Percentiles rank a stretch among this genome's conserved stretches.
These are phyloP conservation scores for Madurella fahalii DNA, from an alignment of 2,329 filamentous ascomycete species.

Conservation along the genomic window DNA sequence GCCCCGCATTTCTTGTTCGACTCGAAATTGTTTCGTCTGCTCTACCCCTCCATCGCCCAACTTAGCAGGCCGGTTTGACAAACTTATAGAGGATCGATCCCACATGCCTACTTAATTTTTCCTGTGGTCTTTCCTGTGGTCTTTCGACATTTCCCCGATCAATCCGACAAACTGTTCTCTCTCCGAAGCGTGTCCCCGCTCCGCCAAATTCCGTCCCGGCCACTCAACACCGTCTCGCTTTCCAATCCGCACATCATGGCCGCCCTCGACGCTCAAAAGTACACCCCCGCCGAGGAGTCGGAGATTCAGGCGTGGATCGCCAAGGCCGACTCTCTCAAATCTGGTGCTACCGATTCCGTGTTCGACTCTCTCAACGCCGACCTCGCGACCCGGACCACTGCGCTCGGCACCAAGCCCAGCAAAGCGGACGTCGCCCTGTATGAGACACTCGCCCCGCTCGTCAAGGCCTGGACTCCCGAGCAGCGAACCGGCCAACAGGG, in stretches of 20 bases:
- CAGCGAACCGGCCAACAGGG: slow-evolving; percentile 86
- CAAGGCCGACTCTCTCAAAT: slow-evolving; percentile 66
- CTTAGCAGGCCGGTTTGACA: not conserved
- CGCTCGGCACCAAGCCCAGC: slow-evolving; percentile 86
- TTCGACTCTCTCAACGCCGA: slow-evolving; percentile 80
- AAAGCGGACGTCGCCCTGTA: slow-evolving; percentile 83
- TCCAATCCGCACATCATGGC: slow-evolving; percentile 53
- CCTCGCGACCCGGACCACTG: slow-evolving; percentile 80
- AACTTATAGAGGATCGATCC: not conserved
- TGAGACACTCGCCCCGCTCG: slow-evolving; percentile 68
- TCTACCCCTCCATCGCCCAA: slow-evolving; percentile 15
- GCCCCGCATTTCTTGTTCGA: slow-evolving; percentile 21
- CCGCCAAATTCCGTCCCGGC: slow-evolving; percentile 28
- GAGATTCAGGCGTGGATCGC: slow-evolving; percentile 89
- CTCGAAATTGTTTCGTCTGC: slow-evolving; percentile 19
- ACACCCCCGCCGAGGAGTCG: slow-evolving; percentile 73
- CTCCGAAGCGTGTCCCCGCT: slow-evolving; percentile 37
- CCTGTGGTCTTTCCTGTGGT: not conserved
- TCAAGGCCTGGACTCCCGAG: slow-evolving; percentile 76
- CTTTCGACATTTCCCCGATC: not conserved
- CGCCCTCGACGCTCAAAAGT: slow-evolving; percentile 62
- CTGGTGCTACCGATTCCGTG: slow-evolving; percentile 60
- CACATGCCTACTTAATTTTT: too few relatives aligned
- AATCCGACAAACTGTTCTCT: slow-evolving; percentile 42
- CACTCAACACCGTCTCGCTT: slow-evolving; percentile 15